Conservation (phyloP, 2,329 filamentous ascomycete species). For the Tolypocladium guangdongense region DNA sequence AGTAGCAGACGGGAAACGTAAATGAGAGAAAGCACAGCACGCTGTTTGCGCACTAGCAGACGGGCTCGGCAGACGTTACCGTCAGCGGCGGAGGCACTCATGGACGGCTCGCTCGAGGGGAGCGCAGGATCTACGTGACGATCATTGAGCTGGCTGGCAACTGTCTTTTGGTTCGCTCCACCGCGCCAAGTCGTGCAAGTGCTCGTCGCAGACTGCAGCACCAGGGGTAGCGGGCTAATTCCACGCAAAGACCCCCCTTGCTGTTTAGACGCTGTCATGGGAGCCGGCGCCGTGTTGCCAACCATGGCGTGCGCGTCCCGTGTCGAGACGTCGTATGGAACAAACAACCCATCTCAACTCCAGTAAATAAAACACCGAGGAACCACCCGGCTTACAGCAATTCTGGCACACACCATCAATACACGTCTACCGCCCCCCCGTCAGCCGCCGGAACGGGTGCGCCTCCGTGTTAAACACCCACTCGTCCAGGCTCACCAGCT, state of each 20-base stretch:
- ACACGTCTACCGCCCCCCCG: too few relatives aligned
- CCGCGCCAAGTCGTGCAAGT: too few relatives aligned
- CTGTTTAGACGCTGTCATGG: too few relatives aligned
- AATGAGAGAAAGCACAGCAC: too few relatives aligned
- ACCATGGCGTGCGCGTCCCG: not conserved
- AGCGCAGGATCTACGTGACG: conserved; percentile 21
- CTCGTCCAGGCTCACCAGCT: conserved; percentile 53
- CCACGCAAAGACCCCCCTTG: too few relatives aligned
- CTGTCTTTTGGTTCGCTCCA: conserved; percentile 14
- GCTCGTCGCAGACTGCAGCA: too few relatives aligned
- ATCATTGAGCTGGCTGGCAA: conserved; percentile 29
- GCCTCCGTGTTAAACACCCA: conserved; percentile 52
- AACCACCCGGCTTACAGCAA: too few relatives aligned
- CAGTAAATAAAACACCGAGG: too few relatives aligned
- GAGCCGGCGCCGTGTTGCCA: not conserved
- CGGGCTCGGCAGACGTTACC: conserved; percentile 37
- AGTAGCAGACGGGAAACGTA: not conserved
- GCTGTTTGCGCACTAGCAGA: conserved; percentile 38
- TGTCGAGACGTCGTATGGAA: not conserved
- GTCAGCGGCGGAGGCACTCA: conserved; percentile 26
- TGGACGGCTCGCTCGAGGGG: conserved; percentile 13
- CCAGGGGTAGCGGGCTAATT: too few relatives aligned
- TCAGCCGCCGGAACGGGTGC: conserved; percentile 28
- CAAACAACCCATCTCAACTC: not conserved
- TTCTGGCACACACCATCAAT: too few relatives aligned